A percentile compares a stretch with the other conserved stretches of the same genome.
phyloP scores from a whole-genome alignment of 768 basidiomycete species.

The Russula earlei region DNA sequence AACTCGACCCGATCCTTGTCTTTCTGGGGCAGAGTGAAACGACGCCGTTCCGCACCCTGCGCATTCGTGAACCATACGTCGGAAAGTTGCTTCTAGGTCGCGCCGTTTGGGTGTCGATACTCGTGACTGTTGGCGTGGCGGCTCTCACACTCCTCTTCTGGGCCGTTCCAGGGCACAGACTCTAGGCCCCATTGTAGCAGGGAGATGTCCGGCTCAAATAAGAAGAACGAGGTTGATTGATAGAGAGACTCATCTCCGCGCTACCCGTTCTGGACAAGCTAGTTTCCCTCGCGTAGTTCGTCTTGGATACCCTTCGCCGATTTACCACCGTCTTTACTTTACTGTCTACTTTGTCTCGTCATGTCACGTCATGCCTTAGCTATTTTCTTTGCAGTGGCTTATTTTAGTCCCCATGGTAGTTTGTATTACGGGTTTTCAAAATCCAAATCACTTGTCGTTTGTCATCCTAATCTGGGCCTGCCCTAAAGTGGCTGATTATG shows the following conservation, averaged over 20 bases:
- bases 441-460: no score
- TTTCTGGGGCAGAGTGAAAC: slow-evolving; percentile 93
- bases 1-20: slow-evolving; percentile 91
- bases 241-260: not conserved
- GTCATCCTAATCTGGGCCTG: not conserved
- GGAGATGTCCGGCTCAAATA: not conserved
- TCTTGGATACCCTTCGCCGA: slow-evolving; percentile 13
- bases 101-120: slow-evolving; percentile 81
- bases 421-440: slow-evolving; percentile 2
- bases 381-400: slow-evolving; percentile 5
- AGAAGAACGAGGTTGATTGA: not conserved
- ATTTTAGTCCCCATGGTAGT: slow-evolving; percentile 11
- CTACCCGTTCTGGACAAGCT: not conserved
- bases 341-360: not conserved
- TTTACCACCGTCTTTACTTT: not conserved
- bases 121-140: slow-evolving; percentile 68
- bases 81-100: slow-evolving; percentile 82
- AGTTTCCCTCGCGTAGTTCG: not conserved
- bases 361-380: slow-evolving; percentile 7
- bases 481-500: slow-evolving; percentile 3
- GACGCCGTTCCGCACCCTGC: slow-evolving; percentile 90
- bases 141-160: slow-evolving; percentile 88
- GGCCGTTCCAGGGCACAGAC: slow-evolving; percentile 89
- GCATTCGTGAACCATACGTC: slow-evolving; percentile 90
- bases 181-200: slow-evolving; percentile 33